Base-by-base conservation (phyloP, 2,329 filamentous ascomycete species). In the Colletotrichum destructivum region DNA sequence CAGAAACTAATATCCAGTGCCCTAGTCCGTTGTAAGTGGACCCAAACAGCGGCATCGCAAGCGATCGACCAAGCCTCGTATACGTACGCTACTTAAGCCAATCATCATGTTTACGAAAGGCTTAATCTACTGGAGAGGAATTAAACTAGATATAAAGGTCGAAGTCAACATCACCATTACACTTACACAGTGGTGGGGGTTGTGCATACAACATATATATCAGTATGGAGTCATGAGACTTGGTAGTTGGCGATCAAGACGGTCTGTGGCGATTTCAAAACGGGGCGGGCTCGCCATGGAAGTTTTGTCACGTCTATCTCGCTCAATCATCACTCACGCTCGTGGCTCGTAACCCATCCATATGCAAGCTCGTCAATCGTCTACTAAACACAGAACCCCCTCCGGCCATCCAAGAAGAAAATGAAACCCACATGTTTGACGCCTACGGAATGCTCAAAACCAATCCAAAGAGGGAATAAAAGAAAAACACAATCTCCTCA, bases 351-450 rank as follows among this genome's bases (percentile, higher is more conserved):
- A 18, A 18, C 9, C 9, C 35, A 38, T 49, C 60, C 46, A 18
- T 62, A 40, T 40, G 16, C 46, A 62, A 63, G 61, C 40, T 55
- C 12, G 40, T 8, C 46, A 40, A 15, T n/a, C n/a, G 13, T 52
- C 21, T n/a, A 9, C 15, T 15, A 18, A 23, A 40, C 21, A 52
- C 18, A 49, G 21, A 51, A 4, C 21, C 26, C 8, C 44, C 12
- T 35, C 31, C n/a, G 40, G 16, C 18, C 35, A 11, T 13, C 1
- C 12, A 49, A 16, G 6, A 40, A 26, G 21, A 49, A 23, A 35
- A 9, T n/a, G 9, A 18, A 42, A 15, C 13, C 49, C 4, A 31
- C 18, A 38, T 18, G 15, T 11, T 38, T 15, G 23, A 46, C 49
- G 49, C 62, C 49, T 46, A 13, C 4, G 35, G 2, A 38, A 61